Evolutionary conservation across 164 flowering plant species (phyloP), one percentile per base, ranked within the genome.

Genomic region (Liriodendron chinense): DNA sequence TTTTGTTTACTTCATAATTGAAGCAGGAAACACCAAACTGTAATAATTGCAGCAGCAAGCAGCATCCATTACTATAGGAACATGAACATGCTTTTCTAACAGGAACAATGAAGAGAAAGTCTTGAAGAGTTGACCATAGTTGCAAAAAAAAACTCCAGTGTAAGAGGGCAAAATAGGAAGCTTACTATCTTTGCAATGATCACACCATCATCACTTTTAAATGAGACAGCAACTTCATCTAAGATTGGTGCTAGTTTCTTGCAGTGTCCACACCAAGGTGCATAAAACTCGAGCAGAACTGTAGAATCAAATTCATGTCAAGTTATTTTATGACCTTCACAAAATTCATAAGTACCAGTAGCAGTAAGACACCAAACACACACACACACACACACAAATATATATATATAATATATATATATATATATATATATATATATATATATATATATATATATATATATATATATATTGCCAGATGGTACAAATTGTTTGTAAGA

Each of bases 231-330:
- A 68, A 95, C 94, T 87, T 95, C 98, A 66, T 95, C 99, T 82
- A 93, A 81, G 78, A 92, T 93, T 57, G 99, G 98, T 75, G 97
- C 97, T 81, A 95, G 65, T 20, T 86, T 83, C 79, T 95, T 87
- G 93, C 99, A 95, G 72, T 95, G 99, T 70, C 98, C 99, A 77
- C 99, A 95, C 98, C 98, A 93, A 48, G 99, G 99, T 56, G 99
- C 97, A 81, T 96, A 96, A 71, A 96, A 94, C 84, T 96, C 99
- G 0, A 96, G 74, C 18, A 96, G 79, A 75, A 96, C 99, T 96
- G 88, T 80, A 81, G 8, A 71, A 78, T n/a, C 16, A 28, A 59
- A 28, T 25, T 26, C 23, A 28, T 22, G 49, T 57, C 49, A 61
- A 72, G 62, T 34, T 53, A 53, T 12, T 34, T 34, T 34, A 34